A percentile compares a stretch with the other conserved stretches of the same genome.
Evolutionary conservation across 176 grass and related monocot species (phyloP).

Genomic region (Rhynchospora tenuis): DNA sequence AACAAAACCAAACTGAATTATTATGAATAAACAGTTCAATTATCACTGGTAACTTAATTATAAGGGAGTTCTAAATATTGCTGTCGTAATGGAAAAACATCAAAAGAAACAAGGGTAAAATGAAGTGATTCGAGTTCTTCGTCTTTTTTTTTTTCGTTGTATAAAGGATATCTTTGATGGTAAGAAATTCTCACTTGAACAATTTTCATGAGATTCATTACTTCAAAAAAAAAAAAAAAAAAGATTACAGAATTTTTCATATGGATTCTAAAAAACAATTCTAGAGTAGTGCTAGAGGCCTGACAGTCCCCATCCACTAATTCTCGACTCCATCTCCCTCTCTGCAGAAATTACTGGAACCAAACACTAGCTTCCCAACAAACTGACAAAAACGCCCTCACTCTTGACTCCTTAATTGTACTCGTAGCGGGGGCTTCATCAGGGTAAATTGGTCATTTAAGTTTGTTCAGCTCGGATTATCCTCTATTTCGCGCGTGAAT

Average conservation of each 20-base stretch:
- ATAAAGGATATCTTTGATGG: neutral
- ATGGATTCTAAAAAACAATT: neutral
- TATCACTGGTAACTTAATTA: neutral
- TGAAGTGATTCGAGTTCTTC: neutral
- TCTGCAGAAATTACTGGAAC: slow-evolving; percentile 24
- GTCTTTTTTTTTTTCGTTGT: neutral
- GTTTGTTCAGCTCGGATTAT: neutral
- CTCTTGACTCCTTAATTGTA: neutral
- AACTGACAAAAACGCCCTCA: neutral
- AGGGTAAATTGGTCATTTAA: slow-evolving; percentile 11
- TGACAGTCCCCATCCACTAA: slow-evolving; percentile 10
- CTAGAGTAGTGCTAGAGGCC: neutral
- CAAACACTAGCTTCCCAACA: slow-evolving; percentile 20
- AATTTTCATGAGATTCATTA: neutral
- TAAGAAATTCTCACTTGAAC: neutral
- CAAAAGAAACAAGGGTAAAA: neutral
- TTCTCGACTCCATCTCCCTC: neutral
- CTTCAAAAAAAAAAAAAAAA: neutral
- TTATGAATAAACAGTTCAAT: neutral
- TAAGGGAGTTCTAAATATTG: neutral
- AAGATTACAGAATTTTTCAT: neutral
- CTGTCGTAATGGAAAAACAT: neutral
- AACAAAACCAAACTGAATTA: neutral
- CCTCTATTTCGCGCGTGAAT: slow-evolving; percentile 18
- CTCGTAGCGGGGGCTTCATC: neutral